A percentile compares a stretch with the other conserved stretches of the same genome.
Conservation (phyloP, 495 filamentous ascomycete genomes). For the Terfezia boudieri region DNA sequence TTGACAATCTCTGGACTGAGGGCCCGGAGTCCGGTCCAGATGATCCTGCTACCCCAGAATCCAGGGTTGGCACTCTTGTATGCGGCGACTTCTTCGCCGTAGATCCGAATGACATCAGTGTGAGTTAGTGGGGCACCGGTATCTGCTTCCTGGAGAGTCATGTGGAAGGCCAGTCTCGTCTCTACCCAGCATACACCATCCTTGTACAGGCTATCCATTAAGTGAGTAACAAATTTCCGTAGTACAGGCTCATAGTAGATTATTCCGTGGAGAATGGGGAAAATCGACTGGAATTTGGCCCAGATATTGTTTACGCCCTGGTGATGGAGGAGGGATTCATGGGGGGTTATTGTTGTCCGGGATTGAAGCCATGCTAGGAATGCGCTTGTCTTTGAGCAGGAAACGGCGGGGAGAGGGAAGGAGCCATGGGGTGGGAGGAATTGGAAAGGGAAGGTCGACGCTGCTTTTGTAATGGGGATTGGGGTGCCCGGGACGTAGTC, state of each 20-base stretch:
- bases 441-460: slow-evolving; percentile 39
- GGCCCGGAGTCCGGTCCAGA: slow-evolving; percentile 56
- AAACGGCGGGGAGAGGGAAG: too few relatives aligned
- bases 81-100: slow-evolving; percentile 54
- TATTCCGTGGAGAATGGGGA: slow-evolving; percentile 45
- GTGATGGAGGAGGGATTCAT: slow-evolving; percentile 56
- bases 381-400: slow-evolving; percentile 29
- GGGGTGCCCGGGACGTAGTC: neutral
- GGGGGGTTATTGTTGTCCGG: slow-evolving; percentile 43
- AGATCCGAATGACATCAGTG: slow-evolving; percentile 39
- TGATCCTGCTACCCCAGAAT: slow-evolving; percentile 73
- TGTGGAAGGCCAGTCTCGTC: slow-evolving; percentile 20
- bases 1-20: slow-evolving; percentile 42
- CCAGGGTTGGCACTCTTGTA: slow-evolving; percentile 42
- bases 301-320: slow-evolving; percentile 63
- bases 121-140: slow-evolving; percentile 15
- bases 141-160: slow-evolving; percentile 8
- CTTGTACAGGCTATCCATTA: slow-evolving; percentile 42
- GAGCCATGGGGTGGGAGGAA: neutral
- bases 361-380: slow-evolving; percentile 61
- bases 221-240: slow-evolving; percentile 42
- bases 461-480: slow-evolving; percentile 27
- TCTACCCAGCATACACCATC: slow-evolving; percentile 75
- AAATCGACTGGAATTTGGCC: slow-evolving; percentile 49
- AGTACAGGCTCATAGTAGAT: slow-evolving; percentile 84